Base-by-base conservation (phyloP, 1,284 basidiomycete genomes). In the Malassezia furfur region DNA sequence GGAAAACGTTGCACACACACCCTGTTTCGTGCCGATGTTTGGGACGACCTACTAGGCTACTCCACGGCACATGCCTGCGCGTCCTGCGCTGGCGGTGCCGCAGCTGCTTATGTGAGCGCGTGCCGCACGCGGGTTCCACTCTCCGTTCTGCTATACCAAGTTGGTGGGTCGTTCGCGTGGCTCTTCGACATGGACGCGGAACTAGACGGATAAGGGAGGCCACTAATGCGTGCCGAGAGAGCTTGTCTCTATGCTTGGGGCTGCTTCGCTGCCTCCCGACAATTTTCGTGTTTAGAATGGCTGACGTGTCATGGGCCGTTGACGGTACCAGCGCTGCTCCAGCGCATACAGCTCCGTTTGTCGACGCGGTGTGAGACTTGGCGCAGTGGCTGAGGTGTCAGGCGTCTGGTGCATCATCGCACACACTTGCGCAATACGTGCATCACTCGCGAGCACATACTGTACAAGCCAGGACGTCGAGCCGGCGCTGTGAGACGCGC, bases 201-300 rank as follows among this genome's bases (percentile, higher is more conserved):
- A 37, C 54, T 28, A 57, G 30, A 57, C 31, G 14, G 30, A 22
- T 2, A 39, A 34, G 54, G 48, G 54, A 31, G 54, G 54, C 54
- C 35, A 47, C 54, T 57, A 57, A 57, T 57, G 54, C 54, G 38
- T 57, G 54, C 45, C 50, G 54, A 41, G 49, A 21, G 12, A 30
- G 28, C 6, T 48, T 2, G 15, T 11, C 22, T 39, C 48, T 19
- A 38, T 56, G 54, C 34, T 47, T 41, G 50, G 45, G 50, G 54
- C 49, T 43, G 54, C 54, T 57, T 57, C 54, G 54, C 54, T 47
- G 54, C 54, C 54, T 36, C 44, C 48, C 50, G 25, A 57, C 54
- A 57, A 25, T 17, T 22, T 35, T 22, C 11, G 2, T 25, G 40
- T 12, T 47, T 11, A 47, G 35, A 37, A 50, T 39, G 28, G 49